Evolutionary conservation across 495 filamentous ascomycete genomes (phyloP).

Genomic region (Recurvomyces mirabilis): DNA sequence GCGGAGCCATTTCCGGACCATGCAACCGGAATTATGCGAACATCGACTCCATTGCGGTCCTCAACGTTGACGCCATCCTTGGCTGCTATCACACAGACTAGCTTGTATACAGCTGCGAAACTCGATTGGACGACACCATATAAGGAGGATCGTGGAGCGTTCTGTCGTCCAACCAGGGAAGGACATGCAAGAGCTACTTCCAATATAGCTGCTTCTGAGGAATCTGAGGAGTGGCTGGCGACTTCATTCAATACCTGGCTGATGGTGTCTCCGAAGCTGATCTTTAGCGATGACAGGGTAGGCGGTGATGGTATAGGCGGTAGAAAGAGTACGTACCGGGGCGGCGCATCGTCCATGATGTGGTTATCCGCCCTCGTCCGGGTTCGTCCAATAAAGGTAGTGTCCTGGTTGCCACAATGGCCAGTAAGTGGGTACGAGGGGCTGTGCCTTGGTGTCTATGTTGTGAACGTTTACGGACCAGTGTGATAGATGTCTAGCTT

Average conservation of each 20-base stretch:
- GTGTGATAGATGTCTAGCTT: too few relatives aligned
- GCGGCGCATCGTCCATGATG: slow-evolving; percentile 3
- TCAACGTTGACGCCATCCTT: slow-evolving; percentile 51
- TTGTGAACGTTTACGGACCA: too few relatives aligned
- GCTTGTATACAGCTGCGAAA: slow-evolving; percentile 64
- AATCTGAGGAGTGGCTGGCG: slow-evolving; percentile 26
- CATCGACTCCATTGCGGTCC: slow-evolving; percentile 62
- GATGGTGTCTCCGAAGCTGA: slow-evolving; percentile 48
- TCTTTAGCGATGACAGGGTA: slow-evolving; percentile 36
- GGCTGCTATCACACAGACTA: slow-evolving; percentile 57
- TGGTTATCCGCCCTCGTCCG: too few relatives aligned
- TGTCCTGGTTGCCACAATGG: too few relatives aligned
- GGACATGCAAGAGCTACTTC: slow-evolving; percentile 45
- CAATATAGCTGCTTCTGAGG: slow-evolving; percentile 29
- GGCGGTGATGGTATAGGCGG: slow-evolving; percentile 43
- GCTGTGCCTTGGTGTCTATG: too few relatives aligned
- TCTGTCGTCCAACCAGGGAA: slow-evolving; percentile 33
- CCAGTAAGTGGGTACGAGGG: too few relatives aligned
- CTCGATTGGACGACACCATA: slow-evolving; percentile 56
- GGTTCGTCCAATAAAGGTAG: too few relatives aligned
- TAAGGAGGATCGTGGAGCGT: slow-evolving; percentile 40
- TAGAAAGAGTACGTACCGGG: slow-evolving; percentile 40
- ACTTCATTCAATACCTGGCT: slow-evolving; percentile 36
- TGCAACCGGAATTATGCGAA: slow-evolving; percentile 61
- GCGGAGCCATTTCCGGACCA: slow-evolving; percentile 33